Percentiles rank a stretch among this genome's conserved stretches.
phyloP scores from a whole-genome alignment of 2,329 filamentous ascomycete genomes.

The Hirsutella rhossiliensis region DNA sequence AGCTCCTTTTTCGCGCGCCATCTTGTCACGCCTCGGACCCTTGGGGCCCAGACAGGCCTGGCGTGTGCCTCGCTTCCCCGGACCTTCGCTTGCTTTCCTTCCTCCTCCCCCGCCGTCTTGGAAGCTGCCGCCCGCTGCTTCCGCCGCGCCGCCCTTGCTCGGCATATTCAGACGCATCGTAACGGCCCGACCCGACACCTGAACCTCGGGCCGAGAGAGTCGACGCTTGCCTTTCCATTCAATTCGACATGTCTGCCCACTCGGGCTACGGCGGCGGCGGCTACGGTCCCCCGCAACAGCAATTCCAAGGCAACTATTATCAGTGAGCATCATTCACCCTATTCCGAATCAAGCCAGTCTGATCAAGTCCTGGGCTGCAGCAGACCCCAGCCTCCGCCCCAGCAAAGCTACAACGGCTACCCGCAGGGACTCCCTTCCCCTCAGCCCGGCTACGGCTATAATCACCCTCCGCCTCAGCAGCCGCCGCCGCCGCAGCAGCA shows the following conservation, averaged over 20 bases:
- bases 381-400: conserved; percentile 5
- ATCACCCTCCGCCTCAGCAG: conserved; percentile 16
- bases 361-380: background rate
- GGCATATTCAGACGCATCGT: too few relatives aligned
- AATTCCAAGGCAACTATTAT: conserved; percentile 23
- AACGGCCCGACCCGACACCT: too few relatives aligned
- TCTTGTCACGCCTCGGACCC: too few relatives aligned
- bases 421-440: conserved; percentile 34
- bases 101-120: too few relatives aligned
- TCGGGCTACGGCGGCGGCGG: conserved; percentile 41
- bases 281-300: conserved; percentile 26
- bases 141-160: too few relatives aligned
- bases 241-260: conserved; percentile 47
- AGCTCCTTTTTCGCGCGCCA: background rate
- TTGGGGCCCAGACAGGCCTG: background rate
- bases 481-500: too few relatives aligned
- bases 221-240: background rate
- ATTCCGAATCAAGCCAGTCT: background rate
- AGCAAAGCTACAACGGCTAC: conserved; percentile 22
- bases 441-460: conserved; percentile 34
- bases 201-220: too few relatives aligned
- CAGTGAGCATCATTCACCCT: conserved; percentile 4
- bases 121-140: too few relatives aligned
- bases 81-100: background rate
- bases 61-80: background rate